phyloP scores from a whole-genome alignment of 495 filamentous ascomycete genomes.

The Daldinia loculata region DNA sequence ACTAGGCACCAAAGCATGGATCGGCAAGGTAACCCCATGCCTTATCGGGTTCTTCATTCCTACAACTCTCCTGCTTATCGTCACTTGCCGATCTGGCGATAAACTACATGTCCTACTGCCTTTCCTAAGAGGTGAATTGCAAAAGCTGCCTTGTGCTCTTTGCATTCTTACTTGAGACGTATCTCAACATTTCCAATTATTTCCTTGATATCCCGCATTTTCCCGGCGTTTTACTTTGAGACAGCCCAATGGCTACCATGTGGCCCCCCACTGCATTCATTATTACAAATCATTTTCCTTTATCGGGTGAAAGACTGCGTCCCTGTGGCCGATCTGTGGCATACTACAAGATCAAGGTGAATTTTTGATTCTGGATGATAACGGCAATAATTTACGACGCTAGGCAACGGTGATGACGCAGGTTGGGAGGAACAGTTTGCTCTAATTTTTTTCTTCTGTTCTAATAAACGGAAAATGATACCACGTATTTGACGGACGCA shows the following conservation, averaged over 20 bases:
- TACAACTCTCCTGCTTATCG: constrained; percentile 61
- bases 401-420: constrained; percentile 35
- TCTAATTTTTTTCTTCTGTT: constrained; percentile 12
- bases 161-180: constrained; percentile 4
- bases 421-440: constrained; percentile 2
- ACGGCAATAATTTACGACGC: constrained; percentile 37
- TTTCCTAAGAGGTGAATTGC: neutral
- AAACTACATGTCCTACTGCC: constrained; percentile 8
- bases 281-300: constrained; percentile 20
- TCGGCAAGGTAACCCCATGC: constrained; percentile 44
- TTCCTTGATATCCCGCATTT: constrained; percentile 36
- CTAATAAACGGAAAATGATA: constrained; percentile 35
- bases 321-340: neutral
- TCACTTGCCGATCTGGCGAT: constrained; percentile 57
- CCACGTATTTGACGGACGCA: constrained; percentile 33
- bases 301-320: neutral
- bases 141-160: neutral
- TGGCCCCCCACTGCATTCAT: constrained; percentile 20
- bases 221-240: constrained; percentile 30
- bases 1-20: constrained; percentile 51
- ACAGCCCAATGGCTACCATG: constrained; percentile 7
- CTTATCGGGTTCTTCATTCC: constrained; percentile 57
- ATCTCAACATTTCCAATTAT: neutral
- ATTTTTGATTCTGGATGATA: constrained; percentile 37
- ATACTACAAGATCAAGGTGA: constrained; percentile 1